A percentile compares a stretch with the other conserved stretches of the same genome.
phyloP scores from a whole-genome alignment of 805 yeast genomes.

The Metschnikowia reukaufii region DNA sequence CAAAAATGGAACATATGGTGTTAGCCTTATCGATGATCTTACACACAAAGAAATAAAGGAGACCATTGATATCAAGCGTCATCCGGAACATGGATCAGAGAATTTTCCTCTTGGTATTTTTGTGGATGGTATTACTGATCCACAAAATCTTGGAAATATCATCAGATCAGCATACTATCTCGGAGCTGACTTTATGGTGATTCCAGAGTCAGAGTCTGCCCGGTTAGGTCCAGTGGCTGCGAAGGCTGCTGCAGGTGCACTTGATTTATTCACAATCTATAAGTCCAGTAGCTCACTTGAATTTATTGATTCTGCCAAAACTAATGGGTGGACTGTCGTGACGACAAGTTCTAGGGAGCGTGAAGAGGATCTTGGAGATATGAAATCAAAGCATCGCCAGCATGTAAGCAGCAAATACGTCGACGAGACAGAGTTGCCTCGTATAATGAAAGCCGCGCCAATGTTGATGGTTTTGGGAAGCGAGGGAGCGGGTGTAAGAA shows the following conservation, averaged over 20 bases:
- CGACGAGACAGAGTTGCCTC: constrained; percentile 43
- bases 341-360: constrained; percentile 51
- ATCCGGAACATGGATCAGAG: constrained; percentile 17
- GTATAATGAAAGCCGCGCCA: constrained; percentile 51
- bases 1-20: constrained; percentile 19
- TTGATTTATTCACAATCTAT: constrained; percentile 68
- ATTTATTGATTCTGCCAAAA: constrained; percentile 56
- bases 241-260: constrained; percentile 82
- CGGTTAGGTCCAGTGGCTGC: constrained; percentile 73
- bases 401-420: constrained; percentile 36
- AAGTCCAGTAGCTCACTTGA: constrained; percentile 56
- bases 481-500: constrained; percentile 82
- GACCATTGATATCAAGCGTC: constrained; percentile 24
- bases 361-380: constrained; percentile 21
- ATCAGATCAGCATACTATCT: constrained; percentile 75
- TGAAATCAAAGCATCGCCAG: constrained; percentile 28
- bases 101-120: constrained; percentile 65
- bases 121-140: constrained; percentile 79
- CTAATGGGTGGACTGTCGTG: constrained; percentile 70
- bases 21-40: constrained; percentile 18
- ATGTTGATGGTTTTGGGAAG: constrained; percentile 76
- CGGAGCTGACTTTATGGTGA: constrained; percentile 77
- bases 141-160: constrained; percentile 85
- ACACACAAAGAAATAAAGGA: constrained; percentile 7
- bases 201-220: constrained; percentile 71